Evolutionary conservation across 352 stramenopile species (phyloP), one percentile per base, ranked within the genome.

Genomic region (Phytopythium chamaehyphon): DNA sequence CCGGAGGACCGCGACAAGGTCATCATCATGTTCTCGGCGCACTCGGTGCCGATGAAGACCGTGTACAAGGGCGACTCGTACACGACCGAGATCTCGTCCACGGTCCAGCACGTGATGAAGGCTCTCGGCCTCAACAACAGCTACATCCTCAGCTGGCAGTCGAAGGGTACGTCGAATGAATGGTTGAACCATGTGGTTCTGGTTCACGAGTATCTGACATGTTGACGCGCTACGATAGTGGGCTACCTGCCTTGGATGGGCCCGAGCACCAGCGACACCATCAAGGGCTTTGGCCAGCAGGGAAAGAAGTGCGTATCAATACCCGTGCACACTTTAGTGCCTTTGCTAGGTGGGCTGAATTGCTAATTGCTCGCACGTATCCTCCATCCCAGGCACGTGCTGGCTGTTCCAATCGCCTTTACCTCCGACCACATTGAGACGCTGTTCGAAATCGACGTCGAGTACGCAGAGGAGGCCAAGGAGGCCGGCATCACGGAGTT

Each of bases 351-450:
- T 47, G 22, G 31, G 19, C 6, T 33, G 21, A 46, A 31, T 10
- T 14, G 40, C 28, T 51, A 14, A 21, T 42, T 48, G 3, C 46
- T 33, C 26, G 7, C 21, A 18, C 36, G 21, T 43, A n/a, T 53
- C 42, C 11, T 46, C 45, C 14, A 56, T 46, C 50, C 3, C 39
- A 88, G 76, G 35, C 89, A 98, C 67, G 71, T 99, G 35, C 83
- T 99, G 26, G 95, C 98, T n/a, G 96, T 99, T 19, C 97, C 96
- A 16, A 98, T 99, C 59, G 96, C 86, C 43, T 99, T 99, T 73
- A 98, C 98, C 22, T 98, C 88, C 46, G 97, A 99, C 75, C 96
- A 99, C 71, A 98, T 99, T 53, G 96, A 99, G 69, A 99, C 97
- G 33, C 83, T 99, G 39, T 98, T 98, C 71, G 97, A 99, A 72